These are phyloP conservation scores for Triticum dicoccoides DNA, from an alignment of 176 grass and related monocot genomes.

Conservation along the genomic window DNA sequence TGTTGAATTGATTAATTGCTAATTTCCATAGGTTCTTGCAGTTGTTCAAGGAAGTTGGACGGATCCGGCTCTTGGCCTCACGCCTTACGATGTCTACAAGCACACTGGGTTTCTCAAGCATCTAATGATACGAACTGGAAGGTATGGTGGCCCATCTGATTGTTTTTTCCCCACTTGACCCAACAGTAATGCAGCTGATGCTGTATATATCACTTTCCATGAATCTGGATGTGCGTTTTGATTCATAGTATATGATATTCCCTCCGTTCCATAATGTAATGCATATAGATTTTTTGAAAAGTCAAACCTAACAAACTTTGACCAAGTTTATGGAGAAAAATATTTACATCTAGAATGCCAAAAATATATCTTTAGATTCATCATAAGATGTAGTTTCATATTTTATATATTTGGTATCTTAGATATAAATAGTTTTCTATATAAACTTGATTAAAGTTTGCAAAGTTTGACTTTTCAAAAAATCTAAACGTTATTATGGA, in stretches of 20 bases:
- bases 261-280: no score
- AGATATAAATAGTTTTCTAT: no score
- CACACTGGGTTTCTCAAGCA: slow-evolving; percentile 81
- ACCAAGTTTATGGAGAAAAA: no score
- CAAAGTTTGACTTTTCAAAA: no score
- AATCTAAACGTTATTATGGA: no score
- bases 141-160: slow-evolving; percentile 42
- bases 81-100: slow-evolving; percentile 68
- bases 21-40: slow-evolving; percentile 94
- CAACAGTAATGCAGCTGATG: slow-evolving; percentile 5
- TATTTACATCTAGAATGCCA: no score
- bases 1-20: slow-evolving; percentile 50
- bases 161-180: not conserved
- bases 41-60: slow-evolving; percentile 92
- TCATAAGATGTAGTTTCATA: no score
- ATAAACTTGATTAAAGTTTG: no score
- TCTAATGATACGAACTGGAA: slow-evolving; percentile 94
- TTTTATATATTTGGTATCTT: no score
- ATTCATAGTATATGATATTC: not conserved
- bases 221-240: not conserved
- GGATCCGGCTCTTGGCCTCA: slow-evolving; percentile 63
- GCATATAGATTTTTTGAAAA: no score
- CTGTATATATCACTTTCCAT: not conserved
- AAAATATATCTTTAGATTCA: no score
- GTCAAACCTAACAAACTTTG: no score